Percentiles rank a stretch among this genome's conserved stretches.
These are phyloP conservation scores for Phytopythium helicoides DNA, from an alignment of 352 stramenopile genomes.

Conservation along the genomic window DNA sequence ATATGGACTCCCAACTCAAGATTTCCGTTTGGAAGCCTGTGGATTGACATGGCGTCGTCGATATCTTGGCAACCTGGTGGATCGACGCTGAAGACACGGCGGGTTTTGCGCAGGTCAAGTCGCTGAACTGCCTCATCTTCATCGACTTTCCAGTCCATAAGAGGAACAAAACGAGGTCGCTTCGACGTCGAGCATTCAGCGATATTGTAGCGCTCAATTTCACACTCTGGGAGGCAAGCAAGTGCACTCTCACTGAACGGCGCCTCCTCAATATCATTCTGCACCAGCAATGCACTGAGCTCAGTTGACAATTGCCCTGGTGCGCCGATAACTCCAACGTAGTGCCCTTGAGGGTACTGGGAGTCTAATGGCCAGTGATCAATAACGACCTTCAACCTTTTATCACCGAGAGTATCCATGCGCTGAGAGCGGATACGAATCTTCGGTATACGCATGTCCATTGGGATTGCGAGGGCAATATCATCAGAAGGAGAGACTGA, in stretches of 20 bases:
- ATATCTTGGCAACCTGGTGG: constrained; percentile 89
- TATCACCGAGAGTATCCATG: constrained; percentile 69
- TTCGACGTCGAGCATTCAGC: constrained; percentile 79
- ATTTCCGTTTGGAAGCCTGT: constrained; percentile 70
- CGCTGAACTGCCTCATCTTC: constrained; percentile 41
- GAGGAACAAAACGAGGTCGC: constrained; percentile 36
- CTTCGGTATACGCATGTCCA: constrained; percentile 80
- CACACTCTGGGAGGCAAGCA: constrained; percentile 75
- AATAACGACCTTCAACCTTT: constrained; percentile 81
- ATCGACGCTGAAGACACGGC: constrained; percentile 89
- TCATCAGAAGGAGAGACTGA: constrained; percentile 63
- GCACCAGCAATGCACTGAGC: constrained; percentile 75
- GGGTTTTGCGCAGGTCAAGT: constrained; percentile 64
- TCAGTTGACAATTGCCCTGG: constrained; percentile 71
- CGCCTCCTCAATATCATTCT: constrained; percentile 79
- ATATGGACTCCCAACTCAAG: constrained; percentile 98
- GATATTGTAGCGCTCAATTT: constrained; percentile 62
- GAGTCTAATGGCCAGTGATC: constrained; percentile 77
- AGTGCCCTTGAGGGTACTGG: constrained; percentile 79
- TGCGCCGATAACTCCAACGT: constrained; percentile 67
- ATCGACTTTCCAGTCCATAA: constrained; percentile 74
- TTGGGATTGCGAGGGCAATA: constrained; percentile 72
- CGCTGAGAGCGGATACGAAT: constrained; percentile 77
- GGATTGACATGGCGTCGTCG: constrained; percentile 89
- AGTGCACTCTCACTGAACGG: constrained; percentile 86